Evolutionary conservation across 2,329 filamentous ascomycete genomes (phyloP), one percentile per base, ranked within the genome.

Genomic region (Hypomyces perniciosus): DNA sequence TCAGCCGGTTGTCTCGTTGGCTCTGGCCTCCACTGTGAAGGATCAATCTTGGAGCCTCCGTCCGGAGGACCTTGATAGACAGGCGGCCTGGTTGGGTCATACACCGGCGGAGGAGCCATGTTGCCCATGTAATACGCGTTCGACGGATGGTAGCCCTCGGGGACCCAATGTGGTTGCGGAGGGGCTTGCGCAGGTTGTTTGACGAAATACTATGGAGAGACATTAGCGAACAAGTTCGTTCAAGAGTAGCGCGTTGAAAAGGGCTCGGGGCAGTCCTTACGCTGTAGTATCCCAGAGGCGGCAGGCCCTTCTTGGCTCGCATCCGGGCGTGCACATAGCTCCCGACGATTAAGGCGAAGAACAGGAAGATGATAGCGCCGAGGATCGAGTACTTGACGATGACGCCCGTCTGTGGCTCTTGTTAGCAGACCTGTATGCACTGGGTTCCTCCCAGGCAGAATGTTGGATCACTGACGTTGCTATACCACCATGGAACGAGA

Each of bases 371-470:
- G 57, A 92, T 64, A 55, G 73, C 70, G 54, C 79, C 77, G 62
- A 91, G 81, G 53, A 92, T 69, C 43, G 78, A 75, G 80, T 86
- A 92, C 68, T 88, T 87, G 60, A 90, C 72, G 52, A 84, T 83
- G 50, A 77, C 68, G 51, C 81, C 84, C 34, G 75, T 77, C 82
- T 86, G 54, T 12, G 4, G 12, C 30, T 10, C 41, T 54, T 48
- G 35, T 48, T 34, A 58, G 54, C 59, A 5, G 29, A 8, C 10
- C 29, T 2, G 3, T 13, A 29, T 4, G 35, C 12, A 6, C 6
- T 26, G 38, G n/a, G 8, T 6, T 2, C 3, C 35, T 6, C 7
- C 3, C 35, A n/a, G 35, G 35, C 34, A 27, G 9, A 31, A 12
- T 26, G 5, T 2, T 12, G 6, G 31, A 7, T 8, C 43, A 46